Conservation (phyloP, 257 asterid genomes). For the Penstemon barbatus region DNA sequence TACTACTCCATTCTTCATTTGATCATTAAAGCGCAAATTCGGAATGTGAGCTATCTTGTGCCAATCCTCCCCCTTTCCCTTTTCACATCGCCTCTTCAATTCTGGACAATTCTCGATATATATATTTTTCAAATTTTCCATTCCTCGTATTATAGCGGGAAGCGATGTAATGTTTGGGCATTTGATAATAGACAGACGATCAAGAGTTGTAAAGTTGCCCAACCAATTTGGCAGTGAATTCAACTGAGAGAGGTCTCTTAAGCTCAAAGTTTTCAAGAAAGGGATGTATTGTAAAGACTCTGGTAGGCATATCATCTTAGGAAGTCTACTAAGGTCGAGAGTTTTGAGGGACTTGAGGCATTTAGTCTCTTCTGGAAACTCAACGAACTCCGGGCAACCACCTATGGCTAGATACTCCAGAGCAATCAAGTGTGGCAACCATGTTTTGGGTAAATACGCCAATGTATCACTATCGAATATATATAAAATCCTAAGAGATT, state of each 20-base stretch:
- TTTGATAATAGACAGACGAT: neutral
- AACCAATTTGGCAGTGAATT: slow-evolving; percentile 24
- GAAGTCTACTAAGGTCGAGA: neutral
- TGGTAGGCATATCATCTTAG: slow-evolving; percentile 25
- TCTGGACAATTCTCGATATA: neutral
- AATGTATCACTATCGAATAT: neutral
- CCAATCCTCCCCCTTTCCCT: slow-evolving; percentile 36
- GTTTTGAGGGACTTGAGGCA: neutral
- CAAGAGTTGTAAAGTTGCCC: slow-evolving; percentile 9
- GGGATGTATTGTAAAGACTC: slow-evolving; percentile 6
- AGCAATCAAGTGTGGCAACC: slow-evolving; percentile 13
- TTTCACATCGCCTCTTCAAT: slow-evolving; percentile 23
- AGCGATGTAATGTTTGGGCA: slow-evolving; percentile 29
- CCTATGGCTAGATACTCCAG: slow-evolving; percentile 3
- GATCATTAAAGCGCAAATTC: too few relatives aligned
- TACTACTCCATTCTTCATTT: neutral
- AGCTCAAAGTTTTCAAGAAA: neutral
- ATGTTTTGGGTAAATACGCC: slow-evolving; percentile 14
- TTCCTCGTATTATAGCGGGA: slow-evolving; percentile 22
- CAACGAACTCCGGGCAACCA: slow-evolving; percentile 6
- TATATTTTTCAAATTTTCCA: slow-evolving; percentile 22
- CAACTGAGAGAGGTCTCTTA: slow-evolving; percentile 17
- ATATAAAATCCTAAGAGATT: neutral
- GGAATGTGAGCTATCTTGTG: slow-evolving; percentile 32
- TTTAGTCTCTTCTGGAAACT: neutral